These are phyloP conservation scores for Stentor roeselii DNA, from an alignment of 73 alveolate genomes.

Conservation along the genomic window DNA sequence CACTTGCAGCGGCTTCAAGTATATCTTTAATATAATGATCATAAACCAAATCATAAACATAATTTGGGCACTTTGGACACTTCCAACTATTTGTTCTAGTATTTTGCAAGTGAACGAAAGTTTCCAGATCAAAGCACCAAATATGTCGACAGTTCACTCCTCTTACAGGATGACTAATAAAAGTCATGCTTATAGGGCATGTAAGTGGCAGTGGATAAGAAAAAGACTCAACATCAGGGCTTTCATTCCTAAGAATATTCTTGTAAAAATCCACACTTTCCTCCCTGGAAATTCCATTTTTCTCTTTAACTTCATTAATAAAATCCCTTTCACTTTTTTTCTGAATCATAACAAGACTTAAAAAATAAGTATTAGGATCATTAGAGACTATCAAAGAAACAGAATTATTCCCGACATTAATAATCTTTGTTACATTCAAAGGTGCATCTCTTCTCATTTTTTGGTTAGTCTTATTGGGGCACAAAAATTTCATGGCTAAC, in stretches of 20 bases:
- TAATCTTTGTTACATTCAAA: not conserved
- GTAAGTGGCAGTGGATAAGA: not conserved
- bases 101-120: not conserved
- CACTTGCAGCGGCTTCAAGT: too few relatives aligned
- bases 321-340: not conserved
- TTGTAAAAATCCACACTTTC: not conserved
- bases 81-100: conserved; percentile 18
- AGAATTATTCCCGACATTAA: not conserved
- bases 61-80: not conserved
- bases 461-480: not conserved
- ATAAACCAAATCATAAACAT: not conserved
- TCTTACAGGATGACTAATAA: conserved; percentile 16
- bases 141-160: conserved; percentile 21
- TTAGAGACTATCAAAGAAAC: not conserved
- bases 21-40: too few relatives aligned
- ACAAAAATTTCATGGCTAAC: not conserved
- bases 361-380: not conserved
- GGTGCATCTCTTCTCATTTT: conserved; percentile 18
- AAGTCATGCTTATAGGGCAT: conserved; percentile 23
- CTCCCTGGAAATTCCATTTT: not conserved
- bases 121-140: conserved; percentile 7
- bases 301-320: not conserved
- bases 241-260: not conserved
- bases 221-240: not conserved
- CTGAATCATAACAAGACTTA: not conserved